phyloP scores from a whole-genome alignment of 768 basidiomycete species.

The Termitomyces eurrhizus region DNA sequence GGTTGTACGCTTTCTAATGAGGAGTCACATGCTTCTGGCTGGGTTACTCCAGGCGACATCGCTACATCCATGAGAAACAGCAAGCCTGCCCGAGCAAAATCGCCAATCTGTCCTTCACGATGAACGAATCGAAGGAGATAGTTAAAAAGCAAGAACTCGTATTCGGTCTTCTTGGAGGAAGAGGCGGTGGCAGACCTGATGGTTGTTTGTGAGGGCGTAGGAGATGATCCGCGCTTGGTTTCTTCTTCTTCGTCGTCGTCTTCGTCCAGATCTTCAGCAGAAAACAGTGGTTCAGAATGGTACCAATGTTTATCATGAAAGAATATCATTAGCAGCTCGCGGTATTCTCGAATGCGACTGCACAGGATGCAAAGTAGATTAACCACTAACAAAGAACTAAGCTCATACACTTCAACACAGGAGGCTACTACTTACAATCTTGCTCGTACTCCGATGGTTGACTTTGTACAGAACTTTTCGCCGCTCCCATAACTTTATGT shows the following conservation, averaged over 20 bases:
- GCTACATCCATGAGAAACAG: slow-evolving; percentile 96
- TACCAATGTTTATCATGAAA: slow-evolving; percentile 94
- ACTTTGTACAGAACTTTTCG: slow-evolving; percentile 59
- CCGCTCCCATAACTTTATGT: slow-evolving; percentile 78
- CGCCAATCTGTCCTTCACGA: slow-evolving; percentile 89
- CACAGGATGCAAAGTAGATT: slow-evolving; percentile 90
- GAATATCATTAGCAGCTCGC: slow-evolving; percentile 93
- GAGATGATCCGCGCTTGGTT: slow-evolving; percentile 46
- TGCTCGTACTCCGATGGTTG: slow-evolving; percentile 88
- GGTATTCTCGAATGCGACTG: slow-evolving; percentile 84
- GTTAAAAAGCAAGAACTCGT: slow-evolving; percentile 94
- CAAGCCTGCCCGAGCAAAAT: slow-evolving; percentile 88
- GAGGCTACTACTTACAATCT: slow-evolving; percentile 58
- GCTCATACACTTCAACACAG: not conserved
- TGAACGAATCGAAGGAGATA: slow-evolving; percentile 94
- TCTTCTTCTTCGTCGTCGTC: slow-evolving; percentile 56
- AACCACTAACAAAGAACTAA: slow-evolving; percentile 57
- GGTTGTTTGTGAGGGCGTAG: slow-evolving; percentile 57
- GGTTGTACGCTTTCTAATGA: slow-evolving; percentile 26
- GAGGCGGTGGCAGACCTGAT: slow-evolving; percentile 45
- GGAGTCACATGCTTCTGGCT: slow-evolving; percentile 28
- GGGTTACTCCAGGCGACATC: slow-evolving; percentile 71
- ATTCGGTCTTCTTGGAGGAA: slow-evolving; percentile 64
- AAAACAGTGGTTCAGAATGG: slow-evolving; percentile 68
- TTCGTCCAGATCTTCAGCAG: slow-evolving; percentile 75